A percentile compares a stretch with the other conserved stretches of the same genome.
These are phyloP conservation scores for Forsythia viridissima DNA, from an alignment of 257 asterid species.

Conservation along the genomic window DNA sequence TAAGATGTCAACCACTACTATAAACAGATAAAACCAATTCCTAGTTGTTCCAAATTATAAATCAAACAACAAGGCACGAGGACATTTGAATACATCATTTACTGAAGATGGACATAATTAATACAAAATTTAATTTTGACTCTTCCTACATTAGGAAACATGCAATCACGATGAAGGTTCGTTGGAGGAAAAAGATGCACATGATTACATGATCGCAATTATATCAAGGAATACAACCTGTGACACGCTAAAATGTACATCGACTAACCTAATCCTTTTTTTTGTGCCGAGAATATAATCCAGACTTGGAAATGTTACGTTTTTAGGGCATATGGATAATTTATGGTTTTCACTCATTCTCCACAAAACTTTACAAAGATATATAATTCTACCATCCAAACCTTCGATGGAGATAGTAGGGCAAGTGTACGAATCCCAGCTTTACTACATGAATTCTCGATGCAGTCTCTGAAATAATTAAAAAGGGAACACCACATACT, in stretches of 20 bases:
- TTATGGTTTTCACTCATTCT: neutral
- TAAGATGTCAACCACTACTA: neutral
- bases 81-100: neutral
- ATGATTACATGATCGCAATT: neutral
- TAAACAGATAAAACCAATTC: neutral
- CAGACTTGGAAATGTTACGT: neutral
- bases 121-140: neutral
- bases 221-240: neutral
- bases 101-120: neutral
- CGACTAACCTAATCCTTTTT: neutral
- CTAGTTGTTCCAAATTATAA: neutral
- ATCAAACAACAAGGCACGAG: neutral
- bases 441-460: neutral
- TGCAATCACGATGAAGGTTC: constrained; percentile 5
- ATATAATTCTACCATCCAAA: neutral
- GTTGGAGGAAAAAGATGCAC: neutral
- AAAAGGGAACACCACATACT: neutral
- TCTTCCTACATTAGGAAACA: neutral
- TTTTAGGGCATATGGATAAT: neutral
- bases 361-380: neutral
- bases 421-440: neutral
- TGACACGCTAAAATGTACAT: neutral
- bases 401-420: no score
- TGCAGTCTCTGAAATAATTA: neutral
- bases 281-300: neutral